Base-by-base conservation (phyloP, 371 early-diverging fungal genomes). In the Rhizopus stolonifer region DNA sequence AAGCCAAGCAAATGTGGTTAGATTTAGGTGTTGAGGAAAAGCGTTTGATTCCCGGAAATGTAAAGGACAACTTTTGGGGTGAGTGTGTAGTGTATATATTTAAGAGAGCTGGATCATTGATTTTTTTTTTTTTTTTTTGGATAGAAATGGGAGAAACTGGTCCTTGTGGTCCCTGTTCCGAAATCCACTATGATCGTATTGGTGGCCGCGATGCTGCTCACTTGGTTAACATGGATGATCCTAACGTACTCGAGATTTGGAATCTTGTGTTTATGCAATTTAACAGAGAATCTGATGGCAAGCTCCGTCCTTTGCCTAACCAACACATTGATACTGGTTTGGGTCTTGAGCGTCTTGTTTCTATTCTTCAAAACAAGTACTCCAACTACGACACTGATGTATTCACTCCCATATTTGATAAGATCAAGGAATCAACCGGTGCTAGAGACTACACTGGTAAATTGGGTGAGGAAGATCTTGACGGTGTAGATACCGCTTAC, bases 241-340 rank as follows among this genome's bases (percentile, higher is more conserved):
- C 99, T 22, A 90, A 93, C 57, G 99, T 99, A 5, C 73, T 99
- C 25, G 99, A 99, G 79, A 98, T 99, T 67, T 99, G 99, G 99
- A 99, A 99, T 76, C 77, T 99, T 23, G 99, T 99, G 55, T 99
- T 99, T 69, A 99, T 99, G 82, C 93, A 99, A 78, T 99, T 91
- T 84, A 97, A 99, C 85, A 92, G 99, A 64, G 98, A 99, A 70
- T 68, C 85, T n/a, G 94, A 93, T 60, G 90, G 96, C 24, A 81
- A 80, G 14, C 84, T 99, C 43, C 89, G 90, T 48, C 78, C 89
- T 25, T 86, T 99, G 34, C 97, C 99, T 51, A 92, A 86, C 76
- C 93, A 97, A 80, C 96, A 99, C 75, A 91, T 99, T 59, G 99
- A 99, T 82, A 99, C 99, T 26, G 99, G 99, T 38, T 92, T 99